Base-by-base conservation (phyloP, 1,139 yeast genomes). In the Eremothecium gossypii region DNA sequence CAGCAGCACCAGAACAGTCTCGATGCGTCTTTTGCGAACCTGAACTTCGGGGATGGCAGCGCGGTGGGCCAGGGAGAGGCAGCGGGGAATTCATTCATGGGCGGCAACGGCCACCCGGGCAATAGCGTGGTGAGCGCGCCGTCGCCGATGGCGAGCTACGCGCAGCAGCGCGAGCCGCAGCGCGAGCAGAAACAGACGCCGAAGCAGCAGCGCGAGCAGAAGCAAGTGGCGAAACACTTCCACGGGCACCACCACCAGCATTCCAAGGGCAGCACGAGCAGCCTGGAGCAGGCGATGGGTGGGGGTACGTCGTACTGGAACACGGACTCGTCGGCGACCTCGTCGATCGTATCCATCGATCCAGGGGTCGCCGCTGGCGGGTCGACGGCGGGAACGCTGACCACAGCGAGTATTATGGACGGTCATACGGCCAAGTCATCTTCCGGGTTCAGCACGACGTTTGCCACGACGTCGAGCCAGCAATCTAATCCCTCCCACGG, bases 371-470 rank as follows among this genome's bases (percentile, higher is more conserved):
- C 37, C 26, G 38, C 40, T 11, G 23, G 11, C 11, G 42, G 41
- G 39, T 17, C 44, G 30, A 38, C 40, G 4, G 37, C 44, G 12
- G 46, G 45, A 10, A 42, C 43, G 7, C 28, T 37, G 30, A 40
- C 46, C 10, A 35, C 46, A 23, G 40, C 42, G 30, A 42, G 43
- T 38, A 42, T 41, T 30, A 41, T 41, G 41, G 30, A 33, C 27
- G 11, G 33, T 2, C 38, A 38, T 9, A 32, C 34, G 2, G 30
- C 37, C 9, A 33, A 41, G 23, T 33, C 20, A 8, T 30, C 20
- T 23, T 43, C 47, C 7, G 47, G 42, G 10, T 41, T 34, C 34
- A 43, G 41, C 31, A 46, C 49, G 4, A 41, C 47, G 3, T 37
- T 36, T 14, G 44, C 38, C 8, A 41, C 45, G 4, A 36, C 39